These are phyloP conservation scores for Cryphonectria carpinicola DNA, from an alignment of 2,329 filamentous ascomycete species.

Conservation along the genomic window DNA sequence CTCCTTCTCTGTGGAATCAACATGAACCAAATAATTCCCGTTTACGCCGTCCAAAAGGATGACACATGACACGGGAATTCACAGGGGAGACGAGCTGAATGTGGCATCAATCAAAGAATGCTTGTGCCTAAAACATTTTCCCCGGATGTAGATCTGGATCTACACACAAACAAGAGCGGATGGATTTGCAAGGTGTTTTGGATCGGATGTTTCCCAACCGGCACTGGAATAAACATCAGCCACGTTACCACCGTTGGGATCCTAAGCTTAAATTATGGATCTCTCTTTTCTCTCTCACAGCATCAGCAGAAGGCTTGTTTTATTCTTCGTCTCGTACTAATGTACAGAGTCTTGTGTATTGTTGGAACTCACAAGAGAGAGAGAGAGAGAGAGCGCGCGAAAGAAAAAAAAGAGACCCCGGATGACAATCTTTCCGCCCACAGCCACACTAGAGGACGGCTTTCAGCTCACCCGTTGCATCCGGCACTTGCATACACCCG, in stretches of 20 bases:
- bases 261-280: background rate
- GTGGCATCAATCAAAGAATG: background rate
- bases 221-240: background rate
- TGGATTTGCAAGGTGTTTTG: background rate
- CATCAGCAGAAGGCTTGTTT: background rate
- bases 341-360: background rate
- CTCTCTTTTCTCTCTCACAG: background rate
- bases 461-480: background rate
- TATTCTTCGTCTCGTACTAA: background rate
- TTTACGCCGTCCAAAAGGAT: background rate
- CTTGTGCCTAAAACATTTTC: background rate
- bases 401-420: background rate
- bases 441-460: conserved; percentile 11
- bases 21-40: background rate
- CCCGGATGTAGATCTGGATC: background rate
- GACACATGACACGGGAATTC: background rate
- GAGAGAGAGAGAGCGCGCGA: background rate
- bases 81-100: background rate
- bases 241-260: background rate
- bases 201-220: background rate
- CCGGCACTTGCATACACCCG: background rate
- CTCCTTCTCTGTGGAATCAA: background rate
- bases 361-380: background rate
- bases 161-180: background rate
- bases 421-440: conserved; percentile 15